Conservation (phyloP, 1,284 basidiomycete species). For the Fomitopsis betulina region DNA sequence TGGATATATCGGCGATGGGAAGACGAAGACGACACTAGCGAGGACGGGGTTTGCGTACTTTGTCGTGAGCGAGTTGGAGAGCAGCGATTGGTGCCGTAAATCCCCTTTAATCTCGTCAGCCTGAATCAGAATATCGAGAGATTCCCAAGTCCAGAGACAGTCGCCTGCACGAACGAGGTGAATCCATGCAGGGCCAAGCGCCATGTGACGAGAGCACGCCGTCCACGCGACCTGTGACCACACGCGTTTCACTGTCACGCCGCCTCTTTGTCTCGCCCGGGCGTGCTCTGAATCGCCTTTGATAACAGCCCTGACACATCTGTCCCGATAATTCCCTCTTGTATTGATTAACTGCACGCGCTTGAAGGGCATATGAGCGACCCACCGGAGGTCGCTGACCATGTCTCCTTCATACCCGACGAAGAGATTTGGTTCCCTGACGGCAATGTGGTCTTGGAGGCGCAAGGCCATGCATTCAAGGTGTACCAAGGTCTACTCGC, state of each 20-base stretch:
- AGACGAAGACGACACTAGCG: slow-evolving; percentile 40
- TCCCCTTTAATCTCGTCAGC: slow-evolving; percentile 28
- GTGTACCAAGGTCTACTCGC: background rate
- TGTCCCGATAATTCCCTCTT: too few species aligned
- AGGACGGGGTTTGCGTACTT: slow-evolving; percentile 58
- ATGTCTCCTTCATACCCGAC: background rate
- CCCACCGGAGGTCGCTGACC: background rate
- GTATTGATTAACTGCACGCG: background rate
- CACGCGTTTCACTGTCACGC: too few species aligned
- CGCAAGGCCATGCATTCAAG: background rate
- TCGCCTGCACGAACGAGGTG: too few species aligned
- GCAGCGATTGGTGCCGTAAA: slow-evolving; percentile 41
- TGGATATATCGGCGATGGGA: slow-evolving; percentile 64
- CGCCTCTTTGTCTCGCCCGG: too few species aligned
- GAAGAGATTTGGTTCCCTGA: background rate
- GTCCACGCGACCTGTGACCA: too few species aligned
- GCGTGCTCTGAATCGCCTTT: too few species aligned
- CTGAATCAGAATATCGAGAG: slow-evolving; percentile 9
- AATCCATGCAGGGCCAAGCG: too few species aligned
- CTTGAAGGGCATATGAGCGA: background rate
- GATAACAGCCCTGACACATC: too few species aligned
- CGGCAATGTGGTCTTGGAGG: background rate
- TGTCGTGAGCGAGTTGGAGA: slow-evolving; percentile 48
- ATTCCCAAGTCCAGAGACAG: too few species aligned
- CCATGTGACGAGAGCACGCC: too few species aligned